phyloP scores from a whole-genome alignment of 139 green algal genomes.

The Tetradesmus lagerheimii region DNA sequence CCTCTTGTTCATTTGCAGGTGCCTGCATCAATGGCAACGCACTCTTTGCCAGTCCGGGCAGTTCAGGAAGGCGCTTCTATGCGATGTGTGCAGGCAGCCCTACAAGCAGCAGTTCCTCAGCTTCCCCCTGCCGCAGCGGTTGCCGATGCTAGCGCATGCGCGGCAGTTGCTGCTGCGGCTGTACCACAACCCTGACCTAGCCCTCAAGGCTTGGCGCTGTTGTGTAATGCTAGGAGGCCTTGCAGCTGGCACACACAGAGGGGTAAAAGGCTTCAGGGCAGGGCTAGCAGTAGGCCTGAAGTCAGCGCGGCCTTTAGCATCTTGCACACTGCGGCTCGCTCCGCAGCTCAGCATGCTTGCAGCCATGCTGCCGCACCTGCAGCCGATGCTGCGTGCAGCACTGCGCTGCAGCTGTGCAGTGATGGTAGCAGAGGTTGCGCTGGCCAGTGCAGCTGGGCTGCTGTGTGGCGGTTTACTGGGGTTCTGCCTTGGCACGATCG shows the following conservation, averaged over 20 bases:
- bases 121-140: background rate
- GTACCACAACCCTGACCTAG: background rate
- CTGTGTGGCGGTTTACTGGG: slow-evolving; percentile 10
- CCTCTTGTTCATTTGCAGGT: background rate
- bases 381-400: slow-evolving; percentile 1
- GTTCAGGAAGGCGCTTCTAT: background rate
- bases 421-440: slow-evolving; percentile 4
- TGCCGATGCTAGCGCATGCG: background rate
- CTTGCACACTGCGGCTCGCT: background rate
- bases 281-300: slow-evolving; percentile 31
- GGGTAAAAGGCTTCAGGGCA: background rate
- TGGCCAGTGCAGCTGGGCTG: slow-evolving; percentile 17
- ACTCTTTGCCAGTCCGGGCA: slow-evolving; percentile 1
- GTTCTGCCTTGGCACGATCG: slow-evolving; percentile 23
- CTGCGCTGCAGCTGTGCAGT: slow-evolving; percentile 34
- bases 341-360: slow-evolving; percentile 16
- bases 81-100: slow-evolving; percentile 29
- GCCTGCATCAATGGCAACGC: slow-evolving; percentile 27
- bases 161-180: slow-evolving; percentile 7
- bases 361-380: background rate
- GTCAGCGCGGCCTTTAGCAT: slow-evolving; percentile 7
- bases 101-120: slow-evolving; percentile 8
- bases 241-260: slow-evolving; percentile 36
- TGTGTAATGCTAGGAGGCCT: slow-evolving; percentile 23
- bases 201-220: slow-evolving; percentile 13